Percentiles rank a stretch among this genome's conserved stretches.
These are phyloP conservation scores for Pleurotus eryngii DNA, from an alignment of 768 basidiomycete genomes.

Conservation along the genomic window DNA sequence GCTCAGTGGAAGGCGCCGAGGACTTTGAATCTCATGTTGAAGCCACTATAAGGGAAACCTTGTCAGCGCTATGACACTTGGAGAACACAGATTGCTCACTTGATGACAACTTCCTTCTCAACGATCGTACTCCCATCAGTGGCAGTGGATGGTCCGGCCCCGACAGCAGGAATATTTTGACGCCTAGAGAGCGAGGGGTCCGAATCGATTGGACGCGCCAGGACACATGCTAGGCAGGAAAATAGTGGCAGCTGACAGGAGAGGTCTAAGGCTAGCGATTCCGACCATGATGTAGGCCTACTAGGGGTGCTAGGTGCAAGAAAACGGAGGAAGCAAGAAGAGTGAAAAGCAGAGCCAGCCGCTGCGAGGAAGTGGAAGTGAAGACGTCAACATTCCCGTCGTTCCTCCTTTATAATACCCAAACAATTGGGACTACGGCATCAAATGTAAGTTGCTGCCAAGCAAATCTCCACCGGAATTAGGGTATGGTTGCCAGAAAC, in stretches of 20 bases:
- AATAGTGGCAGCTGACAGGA: background rate
- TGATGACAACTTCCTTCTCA: slow-evolving; percentile 23
- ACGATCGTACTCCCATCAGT: slow-evolving; percentile 24
- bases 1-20: slow-evolving; percentile 21
- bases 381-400: background rate
- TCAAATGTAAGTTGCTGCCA: background rate
- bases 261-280: background rate
- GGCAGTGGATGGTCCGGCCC: slow-evolving; percentile 14
- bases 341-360: background rate
- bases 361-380: background rate
- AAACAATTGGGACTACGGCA: background rate
- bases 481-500: too few species aligned
- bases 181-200: background rate
- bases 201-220: background rate
- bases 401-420: too few species aligned
- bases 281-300: background rate
- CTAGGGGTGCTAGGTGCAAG: background rate
- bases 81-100: slow-evolving; percentile 11
- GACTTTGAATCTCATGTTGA: slow-evolving; percentile 26
- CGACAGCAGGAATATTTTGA: slow-evolving; percentile 10
- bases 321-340: background rate
- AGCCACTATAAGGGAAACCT: slow-evolving; percentile 11
- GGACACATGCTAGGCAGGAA: background rate
- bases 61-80: too few species aligned
- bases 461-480: background rate